Evolutionary conservation across 202 grass and related monocot genomes (phyloP), one percentile per base, ranked within the genome.

Genomic region (Sporobolus alterniflorus): DNA sequence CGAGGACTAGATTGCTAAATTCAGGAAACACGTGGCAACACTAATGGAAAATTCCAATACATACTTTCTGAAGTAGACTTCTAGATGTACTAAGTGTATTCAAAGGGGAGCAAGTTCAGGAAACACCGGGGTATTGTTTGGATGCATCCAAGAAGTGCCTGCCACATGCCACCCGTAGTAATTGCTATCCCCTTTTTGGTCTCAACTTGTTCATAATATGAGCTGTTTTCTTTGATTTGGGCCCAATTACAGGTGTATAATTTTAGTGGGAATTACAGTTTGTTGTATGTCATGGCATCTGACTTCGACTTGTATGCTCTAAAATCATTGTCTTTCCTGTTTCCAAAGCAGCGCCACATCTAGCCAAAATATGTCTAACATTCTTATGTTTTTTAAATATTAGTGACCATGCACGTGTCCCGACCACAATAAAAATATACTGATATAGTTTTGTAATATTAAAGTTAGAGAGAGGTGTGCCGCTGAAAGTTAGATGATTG

Each of bases 151-250:
- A 25, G 22, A 68, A 67, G 36, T 39, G 36, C 60, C 33, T 70
- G 79, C 11, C 26, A 52, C 21, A 68, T 68, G 74, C 61, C 51
- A 73, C 18, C 60, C 29, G 11, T 60, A 24, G 65, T 36, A 60
- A 79, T 54, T 52, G 41, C 21, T 40, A 42, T 44, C 24, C 41
- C 67, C 5, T 70, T 80, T 83, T 80, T 70, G 68, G 73, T 74
- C 74, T 68, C 74, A 80, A 75, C 36, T 74, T 90, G 88, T 87
- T 75, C 69, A 87, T 90, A 90, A 82, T 61, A 78, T 87, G 79
- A 64, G 61, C 72, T 67, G 51, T 79, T 79, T 69, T 63, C 29
- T 41, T 86, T 74, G 52, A 46, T 64, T 83, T 57, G 64, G 59
- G 43, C 52, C 67, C 51, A 54, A 63, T 76, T 43, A 56, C 54